These are phyloP conservation scores for Fomitopsis pinicola DNA, from an alignment of 1,284 basidiomycete genomes.

Conservation along the genomic window DNA sequence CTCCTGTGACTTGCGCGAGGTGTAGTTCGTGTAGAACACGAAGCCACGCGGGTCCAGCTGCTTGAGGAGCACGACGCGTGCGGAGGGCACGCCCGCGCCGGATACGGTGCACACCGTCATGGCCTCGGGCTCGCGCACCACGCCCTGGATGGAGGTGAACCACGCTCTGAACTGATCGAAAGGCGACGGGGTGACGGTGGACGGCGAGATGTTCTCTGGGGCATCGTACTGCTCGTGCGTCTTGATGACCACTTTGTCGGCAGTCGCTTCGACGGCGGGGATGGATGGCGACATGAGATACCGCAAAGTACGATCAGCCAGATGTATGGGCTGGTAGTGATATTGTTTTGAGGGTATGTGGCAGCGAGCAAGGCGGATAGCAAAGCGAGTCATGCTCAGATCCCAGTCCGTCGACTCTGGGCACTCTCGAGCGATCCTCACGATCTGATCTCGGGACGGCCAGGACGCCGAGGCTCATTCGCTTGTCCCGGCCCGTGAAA, in stretches of 20 bases:
- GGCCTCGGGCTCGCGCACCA: constrained; percentile 82
- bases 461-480: not conserved
- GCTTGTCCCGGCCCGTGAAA: too few species aligned
- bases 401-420: not conserved
- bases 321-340: not conserved
- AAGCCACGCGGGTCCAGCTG: constrained; percentile 84
- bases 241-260: constrained; percentile 59
- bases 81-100: constrained; percentile 71
- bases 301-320: not conserved
- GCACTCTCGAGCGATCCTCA: not conserved
- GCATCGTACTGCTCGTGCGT: constrained; percentile 76
- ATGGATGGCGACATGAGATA: not conserved
- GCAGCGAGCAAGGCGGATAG: not conserved
- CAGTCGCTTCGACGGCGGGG: constrained; percentile 20
- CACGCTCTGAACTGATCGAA: constrained; percentile 81
- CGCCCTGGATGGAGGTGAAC: constrained; percentile 66
- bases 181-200: constrained; percentile 60
- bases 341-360: not conserved
- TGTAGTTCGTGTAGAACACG: constrained; percentile 96
- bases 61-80: constrained; percentile 90
- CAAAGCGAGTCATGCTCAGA: too few species aligned
- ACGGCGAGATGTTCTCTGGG: constrained; percentile 54
- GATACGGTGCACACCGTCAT: constrained; percentile 85
- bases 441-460: not conserved
- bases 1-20: constrained; percentile 86